phyloP scores from a whole-genome alignment of 2,329 filamentous ascomycete genomes.

The Lasiodiplodia citricola region DNA sequence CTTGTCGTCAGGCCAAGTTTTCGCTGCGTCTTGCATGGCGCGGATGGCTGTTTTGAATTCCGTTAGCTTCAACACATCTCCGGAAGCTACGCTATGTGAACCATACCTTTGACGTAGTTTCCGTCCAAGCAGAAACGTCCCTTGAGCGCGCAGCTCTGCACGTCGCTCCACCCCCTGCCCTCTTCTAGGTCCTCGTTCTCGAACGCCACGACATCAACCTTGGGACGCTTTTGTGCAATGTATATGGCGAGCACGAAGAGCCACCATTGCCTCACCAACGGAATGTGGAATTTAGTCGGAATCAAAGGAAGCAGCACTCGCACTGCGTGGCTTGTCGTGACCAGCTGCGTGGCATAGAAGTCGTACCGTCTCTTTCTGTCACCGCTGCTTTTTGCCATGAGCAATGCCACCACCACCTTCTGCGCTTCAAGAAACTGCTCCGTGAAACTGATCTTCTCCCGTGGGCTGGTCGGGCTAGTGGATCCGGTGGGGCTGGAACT shows the following conservation, averaged over 20 bases:
- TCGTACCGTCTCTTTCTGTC: conserved; percentile 65
- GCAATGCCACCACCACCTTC: conserved; percentile 59
- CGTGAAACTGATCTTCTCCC: conserved; percentile 47
- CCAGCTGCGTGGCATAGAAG: conserved; percentile 80
- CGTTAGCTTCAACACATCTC: not conserved
- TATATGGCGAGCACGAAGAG: conserved; percentile 80
- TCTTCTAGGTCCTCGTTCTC: conserved; percentile 58
- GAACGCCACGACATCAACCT: conserved; percentile 69
- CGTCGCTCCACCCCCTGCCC: conserved; percentile 76
- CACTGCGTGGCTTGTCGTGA: conserved; percentile 87
- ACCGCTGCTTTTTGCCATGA: conserved; percentile 59
- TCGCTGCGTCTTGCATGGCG: conserved; percentile 74
- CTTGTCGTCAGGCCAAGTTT: conserved; percentile 74
- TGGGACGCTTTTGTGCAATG: conserved; percentile 74
- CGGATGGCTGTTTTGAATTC: conserved; percentile 61
- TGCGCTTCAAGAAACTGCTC: conserved; percentile 78
- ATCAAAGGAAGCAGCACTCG: conserved; percentile 82
- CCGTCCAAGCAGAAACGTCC: conserved; percentile 73
- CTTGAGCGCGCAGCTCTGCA: conserved; percentile 72
- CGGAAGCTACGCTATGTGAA: conserved; percentile 42
- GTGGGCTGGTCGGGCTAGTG: conserved; percentile 13
- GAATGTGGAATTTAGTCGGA: conserved; percentile 73
- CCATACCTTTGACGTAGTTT: conserved; percentile 74
- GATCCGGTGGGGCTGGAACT: conserved; percentile 11
- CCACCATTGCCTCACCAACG: conserved; percentile 87